Base-by-base conservation (phyloP, 495 filamentous ascomycete genomes). In the Apodospora peruviana region DNA sequence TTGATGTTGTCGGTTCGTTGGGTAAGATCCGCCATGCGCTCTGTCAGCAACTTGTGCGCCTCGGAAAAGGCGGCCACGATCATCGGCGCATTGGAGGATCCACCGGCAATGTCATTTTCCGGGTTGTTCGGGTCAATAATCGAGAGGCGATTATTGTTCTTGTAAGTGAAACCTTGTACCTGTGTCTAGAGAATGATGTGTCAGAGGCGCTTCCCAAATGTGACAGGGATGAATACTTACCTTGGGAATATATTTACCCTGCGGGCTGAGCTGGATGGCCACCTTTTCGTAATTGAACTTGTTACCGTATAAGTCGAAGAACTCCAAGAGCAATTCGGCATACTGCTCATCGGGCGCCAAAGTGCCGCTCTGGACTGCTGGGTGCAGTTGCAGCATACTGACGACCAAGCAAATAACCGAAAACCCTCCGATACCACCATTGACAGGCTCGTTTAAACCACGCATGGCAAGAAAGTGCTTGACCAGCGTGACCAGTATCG, bases 401-500 rank as follows among this genome's bases (percentile, higher is more conserved):
- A 88, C 83, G n/a, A 96, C 87, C 36, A 98, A 76, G 69, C 94
- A 98, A 35, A 86, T 95, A 44, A 95, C 85, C 1, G 90, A 86
- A 59, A 97, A 96, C 1, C 91, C 91, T 27, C 93, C 94, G n/a
- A 98, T 75, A 0, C 94, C 94, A 47, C 94, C 94, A 37, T 79
- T 84, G 17, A 84, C 82, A 2, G 94, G 89, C 62, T 98, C 93
- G 52, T 96, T 95, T 29, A 96, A 73, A 2, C 83, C 87, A 36
- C 90, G 80, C 80, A 98, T 91, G 16, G 85, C 70, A 17, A 98
- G 70, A 47, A 94, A 90, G 45, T 97, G 94, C 66, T 98, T 98
- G 67, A 98, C 80, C 20, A 98, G 52, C 0, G 87, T 80, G 11
- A 93, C 85, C 18, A 98, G 66, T 32, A 85, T 73, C 2, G 87